Percentiles rank a stretch among this genome's conserved stretches.
phyloP scores from a whole-genome alignment of 2,329 filamentous ascomycete genomes.

The Pyrenochaeta sp. region DNA sequence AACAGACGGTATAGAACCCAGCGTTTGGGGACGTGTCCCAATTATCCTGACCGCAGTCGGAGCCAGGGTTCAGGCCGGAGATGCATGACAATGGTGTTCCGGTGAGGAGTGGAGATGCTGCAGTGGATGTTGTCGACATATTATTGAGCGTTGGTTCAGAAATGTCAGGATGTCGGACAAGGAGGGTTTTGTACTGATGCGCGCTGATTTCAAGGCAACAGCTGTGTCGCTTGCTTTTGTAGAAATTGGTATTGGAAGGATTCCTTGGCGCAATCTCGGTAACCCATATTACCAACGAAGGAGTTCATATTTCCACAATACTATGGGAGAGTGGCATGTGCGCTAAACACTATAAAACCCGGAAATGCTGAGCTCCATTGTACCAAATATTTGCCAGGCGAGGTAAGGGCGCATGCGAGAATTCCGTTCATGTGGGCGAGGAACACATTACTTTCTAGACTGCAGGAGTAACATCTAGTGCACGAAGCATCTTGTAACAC shows the following conservation, averaged over 20 bases:
- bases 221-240: not conserved
- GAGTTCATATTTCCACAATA: no score
- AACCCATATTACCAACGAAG: not conserved
- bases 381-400: no score
- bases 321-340: no score
- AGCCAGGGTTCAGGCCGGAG: not conserved
- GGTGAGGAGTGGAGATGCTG: not conserved
- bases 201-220: not conserved
- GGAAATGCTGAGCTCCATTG: no score
- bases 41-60: not conserved
- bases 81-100: not conserved
- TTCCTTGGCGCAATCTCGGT: not conserved
- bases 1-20: constrained; percentile 1
- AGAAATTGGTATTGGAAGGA: not conserved
- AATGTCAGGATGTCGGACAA: not conserved
- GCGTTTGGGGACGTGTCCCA: not conserved
- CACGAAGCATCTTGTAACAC: no score
- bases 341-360: no score
- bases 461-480: no score
- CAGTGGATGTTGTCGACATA: not conserved
- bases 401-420: no score
- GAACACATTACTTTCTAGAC: no score
- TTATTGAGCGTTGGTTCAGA: not conserved
- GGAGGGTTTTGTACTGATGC: not conserved
- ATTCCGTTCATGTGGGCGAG: no score